Conservation (phyloP, 2,329 filamentous ascomycete genomes). For the Sporothrix globosa region DNA sequence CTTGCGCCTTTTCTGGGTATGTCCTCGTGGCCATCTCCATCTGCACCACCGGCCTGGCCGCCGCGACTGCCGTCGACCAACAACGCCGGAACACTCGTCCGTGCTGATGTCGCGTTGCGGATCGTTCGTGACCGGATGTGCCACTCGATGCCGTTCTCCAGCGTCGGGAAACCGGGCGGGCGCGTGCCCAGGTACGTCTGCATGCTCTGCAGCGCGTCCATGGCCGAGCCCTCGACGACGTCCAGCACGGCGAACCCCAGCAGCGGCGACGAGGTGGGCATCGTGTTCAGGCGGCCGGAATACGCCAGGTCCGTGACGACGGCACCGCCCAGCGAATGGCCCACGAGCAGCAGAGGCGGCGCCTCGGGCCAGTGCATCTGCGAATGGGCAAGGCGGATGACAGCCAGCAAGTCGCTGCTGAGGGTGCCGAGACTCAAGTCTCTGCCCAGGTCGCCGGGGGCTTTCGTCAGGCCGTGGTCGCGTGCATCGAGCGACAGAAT, state of each 20-base stretch:
- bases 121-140: constrained; percentile 87
- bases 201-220: constrained; percentile 95
- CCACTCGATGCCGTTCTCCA: constrained; percentile 88
- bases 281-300: constrained; percentile 56
- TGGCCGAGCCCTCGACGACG: constrained; percentile 93
- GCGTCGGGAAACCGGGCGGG: constrained; percentile 74
- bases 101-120: constrained; percentile 78
- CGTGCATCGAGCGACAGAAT: constrained; percentile 84
- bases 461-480: constrained; percentile 73
- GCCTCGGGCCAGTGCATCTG: constrained; percentile 73
- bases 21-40: not conserved
- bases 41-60: constrained; percentile 38
- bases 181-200: constrained; percentile 84
- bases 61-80: constrained; percentile 64
- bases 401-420: constrained; percentile 69
- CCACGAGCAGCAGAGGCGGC: constrained; percentile 79
- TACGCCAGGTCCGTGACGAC: constrained; percentile 84
- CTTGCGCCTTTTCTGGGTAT: not conserved
- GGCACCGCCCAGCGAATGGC: constrained; percentile 90
- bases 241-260: constrained; percentile 85
- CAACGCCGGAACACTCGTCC: constrained; percentile 82
- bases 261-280: constrained; percentile 45
- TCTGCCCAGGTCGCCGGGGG: constrained; percentile 42
- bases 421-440: constrained; percentile 76
- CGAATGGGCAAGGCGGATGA: constrained; percentile 67